Evolutionary conservation across 1,284 basidiomycete genomes (phyloP).

Genomic region (Sporisorium scitamineum): DNA sequence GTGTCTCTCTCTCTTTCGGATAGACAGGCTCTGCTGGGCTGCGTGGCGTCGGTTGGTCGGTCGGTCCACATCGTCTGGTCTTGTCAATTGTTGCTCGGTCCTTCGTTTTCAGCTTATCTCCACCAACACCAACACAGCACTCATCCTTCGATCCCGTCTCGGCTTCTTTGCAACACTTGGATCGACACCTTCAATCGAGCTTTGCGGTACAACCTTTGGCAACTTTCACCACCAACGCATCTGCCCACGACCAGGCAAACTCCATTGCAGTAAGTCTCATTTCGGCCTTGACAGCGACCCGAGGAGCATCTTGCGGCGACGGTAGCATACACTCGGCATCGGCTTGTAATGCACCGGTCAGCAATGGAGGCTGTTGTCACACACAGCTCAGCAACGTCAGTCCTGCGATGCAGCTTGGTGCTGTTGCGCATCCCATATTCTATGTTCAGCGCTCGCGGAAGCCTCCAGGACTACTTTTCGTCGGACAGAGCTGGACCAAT

Average conservation of each 20-base stretch:
- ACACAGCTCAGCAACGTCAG: not conserved
- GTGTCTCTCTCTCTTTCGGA: constrained; percentile 13
- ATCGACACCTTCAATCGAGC: not conserved
- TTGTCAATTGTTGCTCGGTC: constrained; percentile 9
- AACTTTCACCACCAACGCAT: constrained; percentile 4
- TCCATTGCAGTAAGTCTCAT: constrained; percentile 32
- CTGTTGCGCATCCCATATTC: not conserved
- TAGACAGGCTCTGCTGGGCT: not conserved
- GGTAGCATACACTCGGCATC: not conserved
- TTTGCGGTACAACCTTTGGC: not conserved
- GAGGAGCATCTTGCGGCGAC: not conserved
- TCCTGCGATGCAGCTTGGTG: not conserved
- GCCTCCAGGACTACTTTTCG: not conserved
- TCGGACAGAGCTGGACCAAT: not conserved
- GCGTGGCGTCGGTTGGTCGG: constrained; percentile 9
- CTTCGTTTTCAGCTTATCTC: constrained; percentile 16
- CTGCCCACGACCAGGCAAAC: constrained; percentile 31
- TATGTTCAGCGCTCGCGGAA: not conserved
- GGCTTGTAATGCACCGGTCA: not conserved
- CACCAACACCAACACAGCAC: constrained; percentile 26
- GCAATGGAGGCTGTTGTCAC: not conserved
- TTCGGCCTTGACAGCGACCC: not conserved
- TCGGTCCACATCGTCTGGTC: constrained; percentile 30
- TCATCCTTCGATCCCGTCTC: constrained; percentile 10
- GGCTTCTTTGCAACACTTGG: not conserved